Evolutionary conservation across 2,329 filamentous ascomycete species (phyloP).

Genomic region (Grosmannia serpens): DNA sequence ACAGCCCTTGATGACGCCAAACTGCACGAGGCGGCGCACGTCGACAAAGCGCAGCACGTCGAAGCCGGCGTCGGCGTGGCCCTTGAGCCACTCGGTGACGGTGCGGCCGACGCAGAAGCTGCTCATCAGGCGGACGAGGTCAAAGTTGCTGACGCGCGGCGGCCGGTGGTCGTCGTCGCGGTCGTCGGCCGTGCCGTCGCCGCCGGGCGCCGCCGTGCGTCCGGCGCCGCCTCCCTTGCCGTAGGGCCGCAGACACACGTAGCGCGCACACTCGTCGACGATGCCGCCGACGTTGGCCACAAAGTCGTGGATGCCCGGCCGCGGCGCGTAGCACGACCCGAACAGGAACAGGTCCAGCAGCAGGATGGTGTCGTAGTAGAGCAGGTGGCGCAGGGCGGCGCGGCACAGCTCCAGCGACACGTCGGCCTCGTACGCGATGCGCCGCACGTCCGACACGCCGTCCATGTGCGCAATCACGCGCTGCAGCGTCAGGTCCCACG

Average conservation of each 20-base stretch:
- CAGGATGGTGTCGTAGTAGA: conserved; percentile 86
- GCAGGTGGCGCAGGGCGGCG: conserved; percentile 74
- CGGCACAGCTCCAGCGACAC: conserved; percentile 79
- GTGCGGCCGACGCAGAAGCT: conserved; percentile 72
- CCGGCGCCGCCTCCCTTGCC: neutral
- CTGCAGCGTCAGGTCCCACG: conserved; percentile 66
- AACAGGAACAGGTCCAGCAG: conserved; percentile 95
- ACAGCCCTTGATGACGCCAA: conserved; percentile 90
- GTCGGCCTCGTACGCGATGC: conserved; percentile 75
- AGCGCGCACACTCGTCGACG: conserved; percentile 78
- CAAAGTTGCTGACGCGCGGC: conserved; percentile 40
- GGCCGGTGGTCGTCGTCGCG: conserved; percentile 3
- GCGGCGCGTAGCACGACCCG: conserved; percentile 76
- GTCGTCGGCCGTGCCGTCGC: neutral
- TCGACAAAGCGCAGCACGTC: conserved; percentile 67
- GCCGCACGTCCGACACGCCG: conserved; percentile 78
- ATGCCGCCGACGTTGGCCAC: conserved; percentile 60
- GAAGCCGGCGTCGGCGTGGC: conserved; percentile 55
- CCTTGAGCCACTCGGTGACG: conserved; percentile 77
- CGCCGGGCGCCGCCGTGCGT: conserved; percentile 1
- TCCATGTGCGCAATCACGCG: conserved; percentile 80
- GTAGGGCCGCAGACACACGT: conserved; percentile 46
- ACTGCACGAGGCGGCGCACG: conserved; percentile 83
- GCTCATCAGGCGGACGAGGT: conserved; percentile 74
- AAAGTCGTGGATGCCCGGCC: conserved; percentile 67